phyloP scores from a whole-genome alignment of 495 filamentous ascomycete genomes.

The Saxispiralis lemnorum region DNA sequence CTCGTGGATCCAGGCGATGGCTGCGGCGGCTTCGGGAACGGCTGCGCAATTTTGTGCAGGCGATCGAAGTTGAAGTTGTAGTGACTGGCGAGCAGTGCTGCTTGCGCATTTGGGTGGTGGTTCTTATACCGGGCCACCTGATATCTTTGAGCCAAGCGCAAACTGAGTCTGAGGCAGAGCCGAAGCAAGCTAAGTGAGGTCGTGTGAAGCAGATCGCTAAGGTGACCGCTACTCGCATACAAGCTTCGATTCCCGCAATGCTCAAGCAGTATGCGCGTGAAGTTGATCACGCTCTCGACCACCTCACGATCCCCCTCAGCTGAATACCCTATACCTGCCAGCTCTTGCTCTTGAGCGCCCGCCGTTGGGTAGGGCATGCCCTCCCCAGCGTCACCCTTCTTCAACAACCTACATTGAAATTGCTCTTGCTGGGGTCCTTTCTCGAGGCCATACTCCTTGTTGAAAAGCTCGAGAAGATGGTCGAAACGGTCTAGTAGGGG shows the following conservation, averaged over 20 bases:
- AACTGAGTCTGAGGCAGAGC: slow-evolving; percentile 53
- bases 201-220: slow-evolving; percentile 74
- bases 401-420: slow-evolving; percentile 47
- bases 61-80: slow-evolving; percentile 90
- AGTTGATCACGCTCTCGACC: slow-evolving; percentile 59
- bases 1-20: slow-evolving; percentile 26
- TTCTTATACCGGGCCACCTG: slow-evolving; percentile 66
- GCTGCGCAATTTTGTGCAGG: slow-evolving; percentile 61
- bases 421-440: slow-evolving; percentile 63
- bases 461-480: slow-evolving; percentile 62
- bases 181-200: slow-evolving; percentile 62
- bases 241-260: slow-evolving; percentile 95
- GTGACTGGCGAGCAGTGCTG: slow-evolving; percentile 59
- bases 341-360: slow-evolving; percentile 10
- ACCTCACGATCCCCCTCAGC: slow-evolving; percentile 63
- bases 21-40: slow-evolving; percentile 53
- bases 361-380: slow-evolving; percentile 7
- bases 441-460: slow-evolving; percentile 61
- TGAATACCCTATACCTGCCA: slow-evolving; percentile 34
- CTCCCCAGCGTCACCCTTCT: slow-evolving; percentile 31
- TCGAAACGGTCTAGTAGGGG: slow-evolving; percentile 88
- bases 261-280: slow-evolving; percentile 72
- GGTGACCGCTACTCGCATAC: slow-evolving; percentile 75
- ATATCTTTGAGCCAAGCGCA: slow-evolving; percentile 79
- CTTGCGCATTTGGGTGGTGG: slow-evolving; percentile 44